These are phyloP conservation scores for Metschnikowia peoriensis DNA, from an alignment of 805 yeast genomes.

Conservation along the genomic window DNA sequence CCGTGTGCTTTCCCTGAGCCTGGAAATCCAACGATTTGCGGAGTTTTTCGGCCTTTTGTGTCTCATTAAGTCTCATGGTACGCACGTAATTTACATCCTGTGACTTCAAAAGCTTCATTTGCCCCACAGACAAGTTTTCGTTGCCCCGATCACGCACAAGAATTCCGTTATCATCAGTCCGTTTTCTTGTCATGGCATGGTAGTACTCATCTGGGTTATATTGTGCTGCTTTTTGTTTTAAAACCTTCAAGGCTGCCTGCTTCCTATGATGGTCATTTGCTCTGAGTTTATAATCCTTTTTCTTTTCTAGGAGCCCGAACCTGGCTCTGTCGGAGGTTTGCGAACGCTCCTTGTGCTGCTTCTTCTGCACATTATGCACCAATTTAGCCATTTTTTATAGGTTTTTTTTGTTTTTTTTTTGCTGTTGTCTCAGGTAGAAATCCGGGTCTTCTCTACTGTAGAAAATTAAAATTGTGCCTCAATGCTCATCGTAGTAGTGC, in stretches of 20 bases:
- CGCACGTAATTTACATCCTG: conserved; percentile 88
- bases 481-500: conserved; percentile 16
- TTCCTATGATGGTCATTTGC: conserved; percentile 58
- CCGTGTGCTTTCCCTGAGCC: conserved; percentile 74
- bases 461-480: conserved; percentile 1
- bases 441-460: neutral
- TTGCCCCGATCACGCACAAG: conserved; percentile 63
- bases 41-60: conserved; percentile 59
- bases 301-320: conserved; percentile 89
- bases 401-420: neutral
- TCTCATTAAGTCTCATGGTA: conserved; percentile 70
- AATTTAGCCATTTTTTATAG: conserved; percentile 59
- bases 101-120: conserved; percentile 78
- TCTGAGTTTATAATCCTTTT: conserved; percentile 51
- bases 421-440: no score
- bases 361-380: conserved; percentile 90
- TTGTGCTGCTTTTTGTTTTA: conserved; percentile 66
- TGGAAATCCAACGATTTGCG: conserved; percentile 48
- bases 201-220: conserved; percentile 95
- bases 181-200: conserved; percentile 80
- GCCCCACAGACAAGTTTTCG: conserved; percentile 63
- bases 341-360: conserved; percentile 92
- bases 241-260: conserved; percentile 62
- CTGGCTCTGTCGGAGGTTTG: conserved; percentile 73
- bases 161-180: conserved; percentile 70